Percentiles rank a stretch among this genome's conserved stretches.
These are phyloP conservation scores for Aspergillus bridgeri DNA, from an alignment of 495 filamentous ascomycete genomes.

Conservation along the genomic window DNA sequence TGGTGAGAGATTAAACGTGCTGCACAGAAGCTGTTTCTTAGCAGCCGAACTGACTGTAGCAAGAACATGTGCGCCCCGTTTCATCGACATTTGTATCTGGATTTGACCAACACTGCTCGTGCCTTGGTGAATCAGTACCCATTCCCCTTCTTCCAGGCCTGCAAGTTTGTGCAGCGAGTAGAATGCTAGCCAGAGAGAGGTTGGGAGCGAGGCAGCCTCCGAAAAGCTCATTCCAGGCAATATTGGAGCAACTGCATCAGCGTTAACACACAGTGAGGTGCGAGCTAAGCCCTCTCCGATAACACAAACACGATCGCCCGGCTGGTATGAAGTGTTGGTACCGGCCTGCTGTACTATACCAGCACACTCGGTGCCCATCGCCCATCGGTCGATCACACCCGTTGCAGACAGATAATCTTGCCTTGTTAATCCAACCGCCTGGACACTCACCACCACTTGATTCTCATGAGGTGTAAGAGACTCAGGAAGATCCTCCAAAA, in stretches of 20 bases:
- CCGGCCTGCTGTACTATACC: not conserved
- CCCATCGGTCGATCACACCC: not conserved
- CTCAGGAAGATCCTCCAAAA: not conserved
- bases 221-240: not conserved
- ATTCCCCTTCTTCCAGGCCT: not conserved
- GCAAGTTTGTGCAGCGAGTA: not conserved
- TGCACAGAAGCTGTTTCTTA: no score
- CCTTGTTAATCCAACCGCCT: not conserved
- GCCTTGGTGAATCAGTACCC: not conserved
- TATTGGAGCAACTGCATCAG: not conserved
- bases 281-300: not conserved
- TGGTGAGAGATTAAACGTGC: no score
- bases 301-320: constrained; percentile 1
- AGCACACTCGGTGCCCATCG: not conserved
- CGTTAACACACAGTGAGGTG: not conserved
- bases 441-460: not conserved
- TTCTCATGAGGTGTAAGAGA: not conserved
- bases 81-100: not conserved
- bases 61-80: no score
- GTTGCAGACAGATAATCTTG: not conserved
- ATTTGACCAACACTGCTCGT: not conserved
- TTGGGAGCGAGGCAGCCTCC: constrained; percentile 1
- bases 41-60: no score
- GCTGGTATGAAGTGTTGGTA: not conserved
- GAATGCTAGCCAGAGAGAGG: not conserved